These are phyloP conservation scores for Phaffia rhodozyma DNA, from an alignment of 1,284 basidiomycete genomes.

Conservation along the genomic window DNA sequence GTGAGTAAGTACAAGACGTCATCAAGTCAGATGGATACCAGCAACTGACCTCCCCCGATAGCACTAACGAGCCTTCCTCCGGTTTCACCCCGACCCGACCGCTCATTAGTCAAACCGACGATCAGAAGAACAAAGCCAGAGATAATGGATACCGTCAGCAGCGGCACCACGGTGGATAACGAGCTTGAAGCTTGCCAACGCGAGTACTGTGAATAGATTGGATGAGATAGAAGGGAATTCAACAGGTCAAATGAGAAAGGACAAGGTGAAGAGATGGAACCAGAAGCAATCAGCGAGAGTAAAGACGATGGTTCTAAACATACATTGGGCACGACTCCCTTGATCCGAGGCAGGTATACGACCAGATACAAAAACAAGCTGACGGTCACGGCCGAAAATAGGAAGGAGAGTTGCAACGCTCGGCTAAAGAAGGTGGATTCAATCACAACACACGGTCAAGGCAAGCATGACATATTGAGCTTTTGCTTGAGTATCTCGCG, in stretches of 20 bases:
- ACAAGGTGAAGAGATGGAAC: neutral
- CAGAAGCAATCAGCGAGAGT: neutral
- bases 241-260: neutral
- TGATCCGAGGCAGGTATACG: constrained; percentile 23
- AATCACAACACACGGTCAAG: too few species aligned
- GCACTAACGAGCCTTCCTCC: constrained; percentile 4
- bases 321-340: constrained; percentile 21
- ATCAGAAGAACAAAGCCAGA: constrained; percentile 3
- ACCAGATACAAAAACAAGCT: constrained; percentile 22
- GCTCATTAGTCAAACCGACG: constrained; percentile 6
- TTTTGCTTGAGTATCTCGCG: too few species aligned
- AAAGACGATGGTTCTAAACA: neutral
- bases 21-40: neutral
- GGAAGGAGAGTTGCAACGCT: neutral
- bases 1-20: neutral
- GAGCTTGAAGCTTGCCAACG: constrained; percentile 7
- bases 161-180: constrained; percentile 11
- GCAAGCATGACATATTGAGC: too few species aligned
- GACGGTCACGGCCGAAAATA: constrained; percentile 17
- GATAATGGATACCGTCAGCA: constrained; percentile 11
- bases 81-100: neutral
- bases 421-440: too few species aligned
- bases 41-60: constrained; percentile 11
- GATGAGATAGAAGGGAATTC: neutral
- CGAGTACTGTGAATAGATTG: constrained; percentile 6